Conservation (phyloP, 345 rosid genomes). For the Hevea brasiliensis region DNA sequence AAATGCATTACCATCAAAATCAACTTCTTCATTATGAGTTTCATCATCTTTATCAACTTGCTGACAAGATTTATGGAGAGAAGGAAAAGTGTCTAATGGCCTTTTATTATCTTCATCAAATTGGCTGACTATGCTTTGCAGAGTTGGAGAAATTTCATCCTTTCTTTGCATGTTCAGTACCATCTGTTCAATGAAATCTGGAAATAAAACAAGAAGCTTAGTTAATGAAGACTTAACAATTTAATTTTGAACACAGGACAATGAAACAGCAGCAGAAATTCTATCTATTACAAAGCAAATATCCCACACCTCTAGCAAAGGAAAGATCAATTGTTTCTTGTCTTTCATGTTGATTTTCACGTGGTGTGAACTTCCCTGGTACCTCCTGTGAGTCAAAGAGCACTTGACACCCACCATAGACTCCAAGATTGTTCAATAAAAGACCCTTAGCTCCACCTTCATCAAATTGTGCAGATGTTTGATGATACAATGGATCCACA, state of each 20-base stretch:
- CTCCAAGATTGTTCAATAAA: conserved; percentile 84
- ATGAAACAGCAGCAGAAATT: conserved; percentile 2
- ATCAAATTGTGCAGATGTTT: conserved; percentile 96
- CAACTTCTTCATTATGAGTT: conserved; percentile 38
- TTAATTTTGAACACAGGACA: background rate
- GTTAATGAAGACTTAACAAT: background rate
- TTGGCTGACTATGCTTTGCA: conserved; percentile 51
- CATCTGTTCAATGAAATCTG: conserved; percentile 76
- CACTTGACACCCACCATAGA: conserved; percentile 82
- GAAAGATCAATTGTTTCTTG: conserved; percentile 67
- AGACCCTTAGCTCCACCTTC: conserved; percentile 98
- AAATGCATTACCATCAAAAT: conserved; percentile 48
- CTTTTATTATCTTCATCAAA: conserved; percentile 75
- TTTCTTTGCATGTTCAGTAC: conserved; percentile 53
- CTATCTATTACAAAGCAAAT: conserved; percentile 7
- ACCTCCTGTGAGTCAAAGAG: conserved; percentile 87
- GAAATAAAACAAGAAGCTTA: conserved; percentile 10
- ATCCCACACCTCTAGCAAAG: conserved; percentile 64
- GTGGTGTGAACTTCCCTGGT: conserved; percentile 66
- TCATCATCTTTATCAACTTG: conserved; percentile 30
- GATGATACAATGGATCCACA: conserved; percentile 95
- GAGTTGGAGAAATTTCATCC: conserved; percentile 81
- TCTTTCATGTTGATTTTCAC: conserved; percentile 45
- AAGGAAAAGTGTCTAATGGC: conserved; percentile 50
- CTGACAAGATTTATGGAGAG: conserved; percentile 42